These are phyloP conservation scores for Cardamine resedifolia DNA, from an alignment of 345 rosid genomes.

Conservation along the genomic window DNA sequence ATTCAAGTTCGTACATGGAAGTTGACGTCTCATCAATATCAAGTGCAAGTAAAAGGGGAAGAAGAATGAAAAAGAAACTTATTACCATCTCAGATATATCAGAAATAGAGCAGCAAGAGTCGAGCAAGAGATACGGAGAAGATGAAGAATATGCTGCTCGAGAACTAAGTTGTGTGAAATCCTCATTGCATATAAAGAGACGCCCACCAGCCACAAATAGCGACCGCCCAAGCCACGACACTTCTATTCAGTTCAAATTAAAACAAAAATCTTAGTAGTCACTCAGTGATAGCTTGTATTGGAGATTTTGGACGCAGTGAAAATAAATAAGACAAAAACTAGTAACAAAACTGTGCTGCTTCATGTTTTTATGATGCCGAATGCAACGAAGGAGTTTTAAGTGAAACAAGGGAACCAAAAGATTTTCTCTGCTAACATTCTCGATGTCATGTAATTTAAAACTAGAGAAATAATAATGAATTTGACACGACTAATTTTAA, in stretches of 20 bases:
- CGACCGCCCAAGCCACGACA: slow-evolving; percentile 65
- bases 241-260: slow-evolving; percentile 45
- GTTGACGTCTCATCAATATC: not conserved
- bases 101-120: slow-evolving; percentile 58
- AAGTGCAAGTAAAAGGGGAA: not conserved
- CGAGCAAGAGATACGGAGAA: slow-evolving; percentile 57
- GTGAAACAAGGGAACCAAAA: not conserved
- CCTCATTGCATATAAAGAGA: slow-evolving; percentile 70
- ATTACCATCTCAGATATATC: slow-evolving; percentile 66
- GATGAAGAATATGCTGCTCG: slow-evolving; percentile 41
- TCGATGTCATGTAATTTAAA: not conserved
- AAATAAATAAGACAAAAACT: not conserved
- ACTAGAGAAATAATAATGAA: not conserved
- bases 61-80: slow-evolving; percentile 13
- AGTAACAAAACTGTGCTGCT: not conserved
- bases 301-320: slow-evolving; percentile 28
- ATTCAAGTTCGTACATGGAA: not conserved
- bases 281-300: not conserved
- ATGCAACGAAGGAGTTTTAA: not conserved
- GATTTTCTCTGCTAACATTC: not conserved
- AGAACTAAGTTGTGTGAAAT: slow-evolving; percentile 55
- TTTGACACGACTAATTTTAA: not conserved
- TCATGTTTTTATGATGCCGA: slow-evolving; percentile 5
- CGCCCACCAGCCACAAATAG: slow-evolving; percentile 61
- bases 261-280: not conserved